phyloP scores from a whole-genome alignment of 768 basidiomycete genomes.

The Pluteus cervinus region DNA sequence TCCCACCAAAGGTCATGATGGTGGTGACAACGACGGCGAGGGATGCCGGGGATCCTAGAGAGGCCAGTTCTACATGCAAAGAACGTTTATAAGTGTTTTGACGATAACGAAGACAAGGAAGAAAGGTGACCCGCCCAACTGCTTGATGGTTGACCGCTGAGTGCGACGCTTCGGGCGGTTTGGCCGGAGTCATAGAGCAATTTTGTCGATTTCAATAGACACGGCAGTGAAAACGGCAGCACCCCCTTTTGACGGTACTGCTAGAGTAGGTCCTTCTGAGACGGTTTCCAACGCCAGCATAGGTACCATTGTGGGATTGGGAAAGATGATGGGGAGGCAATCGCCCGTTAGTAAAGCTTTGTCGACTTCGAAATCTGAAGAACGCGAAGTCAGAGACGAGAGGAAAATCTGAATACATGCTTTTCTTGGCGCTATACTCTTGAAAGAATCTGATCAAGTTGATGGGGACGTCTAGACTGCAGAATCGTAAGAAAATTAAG shows the following conservation, averaged over 20 bases:
- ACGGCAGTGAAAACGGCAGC: slow-evolving; percentile 43
- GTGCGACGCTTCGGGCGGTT: too few species aligned
- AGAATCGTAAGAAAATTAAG: too few species aligned
- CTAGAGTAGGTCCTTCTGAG: slow-evolving; percentile 38
- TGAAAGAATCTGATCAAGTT: slow-evolving; percentile 37
- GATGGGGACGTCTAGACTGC: slow-evolving; percentile 36
- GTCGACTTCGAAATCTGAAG: slow-evolving; percentile 41
- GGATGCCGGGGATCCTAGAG: slow-evolving; percentile 34
- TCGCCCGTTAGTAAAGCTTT: slow-evolving; percentile 51
- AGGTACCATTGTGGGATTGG: slow-evolving; percentile 20
- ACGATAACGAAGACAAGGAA: too few species aligned
- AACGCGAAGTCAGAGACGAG: slow-evolving; percentile 36
- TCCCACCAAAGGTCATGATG: slow-evolving; percentile 52
- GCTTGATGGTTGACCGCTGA: slow-evolving; percentile 9
- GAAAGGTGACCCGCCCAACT: not conserved
- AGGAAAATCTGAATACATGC: slow-evolving; percentile 32
- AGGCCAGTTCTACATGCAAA: too few species aligned
- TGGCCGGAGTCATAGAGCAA: too few species aligned
- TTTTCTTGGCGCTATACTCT: slow-evolving; percentile 43
- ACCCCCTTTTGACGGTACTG: slow-evolving; percentile 39
- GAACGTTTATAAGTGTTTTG: too few species aligned
- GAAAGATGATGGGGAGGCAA: slow-evolving; percentile 16
- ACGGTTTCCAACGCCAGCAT: slow-evolving; percentile 35
- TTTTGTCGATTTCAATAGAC: slow-evolving; percentile 38
- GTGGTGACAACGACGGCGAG: slow-evolving; percentile 45